phyloP scores from a whole-genome alignment of 177 flowering plant species.

The Vitis hybrid region DNA sequence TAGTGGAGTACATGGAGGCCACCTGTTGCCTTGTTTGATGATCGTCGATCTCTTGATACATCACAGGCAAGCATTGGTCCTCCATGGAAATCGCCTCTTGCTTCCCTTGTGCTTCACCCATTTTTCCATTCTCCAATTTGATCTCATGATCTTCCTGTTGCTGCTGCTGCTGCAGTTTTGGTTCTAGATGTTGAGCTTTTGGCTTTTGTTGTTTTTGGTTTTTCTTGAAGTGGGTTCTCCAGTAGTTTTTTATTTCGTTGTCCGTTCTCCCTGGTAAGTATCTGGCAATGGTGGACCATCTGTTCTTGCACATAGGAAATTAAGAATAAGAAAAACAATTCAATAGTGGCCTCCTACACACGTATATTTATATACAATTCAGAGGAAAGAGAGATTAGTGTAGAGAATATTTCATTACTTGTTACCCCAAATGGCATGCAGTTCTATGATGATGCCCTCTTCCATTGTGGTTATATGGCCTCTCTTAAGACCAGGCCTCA shows the following conservation, averaged over 20 bases:
- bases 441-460: slow-evolving; percentile 53
- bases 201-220: slow-evolving; percentile 21
- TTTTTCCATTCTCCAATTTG: background rate
- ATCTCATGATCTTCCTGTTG: background rate
- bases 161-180: slow-evolving; percentile 15
- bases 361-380: background rate
- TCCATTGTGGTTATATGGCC: slow-evolving; percentile 58
- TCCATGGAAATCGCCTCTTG: slow-evolving; percentile 18
- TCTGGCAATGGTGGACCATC: slow-evolving; percentile 59
- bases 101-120: slow-evolving; percentile 1
- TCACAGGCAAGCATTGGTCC: slow-evolving; percentile 21
- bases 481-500: slow-evolving; percentile 71
- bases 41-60: slow-evolving; percentile 9
- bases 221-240: slow-evolving; percentile 57
- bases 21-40: background rate
- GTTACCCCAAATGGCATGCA: slow-evolving; percentile 66
- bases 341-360: background rate
- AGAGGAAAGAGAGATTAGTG: background rate
- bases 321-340: background rate
- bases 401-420: slow-evolving; percentile 29
- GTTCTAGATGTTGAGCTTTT: slow-evolving; percentile 13
- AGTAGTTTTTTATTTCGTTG: slow-evolving; percentile 59
- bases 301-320: slow-evolving; percentile 8
- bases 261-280: slow-evolving; percentile 60
- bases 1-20: background rate